Base-by-base conservation (phyloP, 805 yeast species). In the Lachancea meyersii region DNA sequence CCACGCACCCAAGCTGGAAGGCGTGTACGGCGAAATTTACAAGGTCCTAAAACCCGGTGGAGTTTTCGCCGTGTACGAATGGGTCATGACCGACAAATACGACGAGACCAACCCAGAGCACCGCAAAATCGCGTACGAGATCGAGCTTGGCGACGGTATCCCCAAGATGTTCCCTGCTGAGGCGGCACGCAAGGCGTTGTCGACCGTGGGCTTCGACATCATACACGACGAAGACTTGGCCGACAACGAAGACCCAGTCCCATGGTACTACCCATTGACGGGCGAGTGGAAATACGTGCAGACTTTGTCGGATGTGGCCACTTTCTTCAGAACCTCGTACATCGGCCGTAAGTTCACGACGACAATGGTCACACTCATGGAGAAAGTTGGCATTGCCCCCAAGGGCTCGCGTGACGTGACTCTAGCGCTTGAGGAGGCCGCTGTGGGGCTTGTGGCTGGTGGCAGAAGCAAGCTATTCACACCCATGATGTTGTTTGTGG, bases 41-140 rank as follows among this genome's bases (percentile, higher is more conserved):
- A 86, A 86, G 63, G 96, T 87, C 14, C 76, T 91, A 67, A 93
- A 93, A 70, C 97, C 98, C 56, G 97, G 97, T 61, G 98, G 98
- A 66, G 79, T 74, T 38, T 93, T 93, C 53, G 98, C 97, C 64
- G 97, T 93, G 41, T 93, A 93, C 71, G 98, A 93, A 70, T 93
- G 98, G 98, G 97, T 93, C 51, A 85, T 93, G 95, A 93, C 97
- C 48, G 95, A 88, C 58, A 74, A 70, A 38, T 93, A 87, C 64
- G 97, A 93, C 63, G 95, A 85, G 69, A 68, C 67, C 46, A 87
- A 86, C 67, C 77, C 79, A 55, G 89, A 80, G 66, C 98, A 93
- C 71, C 85, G 96, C 69, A 83, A 82, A 63, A 86, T 93, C 51
- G 93, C 95, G 24, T 91, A 91, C 68, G 97, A 96, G 64, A 93